Evolutionary conservation across 2,329 filamentous ascomycete genomes (phyloP), one percentile per base, ranked within the genome.

Genomic region (Fusarium paranaense): DNA sequence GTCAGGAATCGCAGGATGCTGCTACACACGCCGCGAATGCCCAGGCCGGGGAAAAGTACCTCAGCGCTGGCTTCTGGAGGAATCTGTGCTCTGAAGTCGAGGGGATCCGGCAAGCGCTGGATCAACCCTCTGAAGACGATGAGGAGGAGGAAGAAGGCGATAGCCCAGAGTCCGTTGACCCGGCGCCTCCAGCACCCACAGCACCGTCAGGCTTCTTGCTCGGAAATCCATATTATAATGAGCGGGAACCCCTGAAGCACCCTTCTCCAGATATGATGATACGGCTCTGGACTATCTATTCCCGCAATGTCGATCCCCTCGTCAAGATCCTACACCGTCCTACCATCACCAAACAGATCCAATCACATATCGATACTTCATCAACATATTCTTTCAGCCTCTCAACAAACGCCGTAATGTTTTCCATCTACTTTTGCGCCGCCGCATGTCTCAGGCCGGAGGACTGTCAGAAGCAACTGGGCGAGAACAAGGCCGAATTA

Each of bases 281-380:
- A 25, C 80, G 78, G 32, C 78, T 87, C 16, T 80, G 81, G 61
- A 64, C 75, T 1, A 78, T 79, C 13, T 87, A 82, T 72, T 82
- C 82, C 61, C 75, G 77, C 35, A 86, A 84, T 32, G 83, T 86
- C 20, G 85, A 87, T 47, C 81, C 84, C 58, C 78, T 85, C 37
- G 76, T 87, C 67, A 87, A 87, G 74, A 80, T 87, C 35, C 69
- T 87, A 6, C 85, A 87, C 70, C 80, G 81, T n/a, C 85, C 85
- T 4, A 85, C 83, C 1, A 74, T 84, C 27, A 72, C 73, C 16
- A 76, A 73, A 2, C 70, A 78, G 37, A 69, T 84, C 6, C 71
- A 80, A 30, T 52, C 66, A 0, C 80, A 84, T 25, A 64, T 70
- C 7, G 74, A 76, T 16, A 75, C 78, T 9, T 72, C 74, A 7